Percentiles rank a stretch among this genome's conserved stretches.
These are phyloP conservation scores for Viola pubescens DNA, from an alignment of 441 rosid species.

Conservation along the genomic window DNA sequence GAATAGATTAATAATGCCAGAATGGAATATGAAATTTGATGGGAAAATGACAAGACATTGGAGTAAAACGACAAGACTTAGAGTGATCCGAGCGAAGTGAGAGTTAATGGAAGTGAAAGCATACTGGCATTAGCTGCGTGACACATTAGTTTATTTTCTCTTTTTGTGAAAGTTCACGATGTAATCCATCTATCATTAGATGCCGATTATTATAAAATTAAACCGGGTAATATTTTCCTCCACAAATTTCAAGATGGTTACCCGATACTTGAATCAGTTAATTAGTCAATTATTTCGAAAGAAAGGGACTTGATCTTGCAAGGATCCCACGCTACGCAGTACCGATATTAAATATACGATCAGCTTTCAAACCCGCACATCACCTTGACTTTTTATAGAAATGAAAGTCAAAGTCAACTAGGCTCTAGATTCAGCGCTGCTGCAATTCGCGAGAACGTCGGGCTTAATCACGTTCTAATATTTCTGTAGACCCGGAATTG, in stretches of 20 bases:
- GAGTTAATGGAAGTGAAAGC: background rate
- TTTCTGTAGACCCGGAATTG: background rate
- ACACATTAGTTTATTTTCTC: too few relatives aligned
- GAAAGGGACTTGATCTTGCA: background rate
- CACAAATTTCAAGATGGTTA: too few relatives aligned
- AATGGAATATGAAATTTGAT: background rate
- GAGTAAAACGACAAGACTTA: background rate
- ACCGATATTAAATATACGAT: background rate
- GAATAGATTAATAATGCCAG: background rate
- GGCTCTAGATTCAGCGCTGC: background rate
- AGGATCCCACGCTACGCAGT: background rate
- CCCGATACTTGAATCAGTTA: too few relatives aligned
- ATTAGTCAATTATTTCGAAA: too few relatives aligned
- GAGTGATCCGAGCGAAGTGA: background rate
- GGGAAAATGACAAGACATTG: too few relatives aligned
- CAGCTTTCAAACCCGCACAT: background rate
- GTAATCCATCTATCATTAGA: background rate
- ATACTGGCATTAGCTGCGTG: too few relatives aligned
- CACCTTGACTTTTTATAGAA: background rate
- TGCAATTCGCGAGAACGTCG: background rate
- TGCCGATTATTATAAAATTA: too few relatives aligned
- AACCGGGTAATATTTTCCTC: background rate
- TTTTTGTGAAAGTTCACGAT: background rate
- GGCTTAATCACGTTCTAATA: background rate
- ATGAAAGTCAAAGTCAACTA: background rate